Evolutionary conservation across 371 early-diverging fungal genomes (phyloP).

Genomic region (Basidiobolus meristosporus): DNA sequence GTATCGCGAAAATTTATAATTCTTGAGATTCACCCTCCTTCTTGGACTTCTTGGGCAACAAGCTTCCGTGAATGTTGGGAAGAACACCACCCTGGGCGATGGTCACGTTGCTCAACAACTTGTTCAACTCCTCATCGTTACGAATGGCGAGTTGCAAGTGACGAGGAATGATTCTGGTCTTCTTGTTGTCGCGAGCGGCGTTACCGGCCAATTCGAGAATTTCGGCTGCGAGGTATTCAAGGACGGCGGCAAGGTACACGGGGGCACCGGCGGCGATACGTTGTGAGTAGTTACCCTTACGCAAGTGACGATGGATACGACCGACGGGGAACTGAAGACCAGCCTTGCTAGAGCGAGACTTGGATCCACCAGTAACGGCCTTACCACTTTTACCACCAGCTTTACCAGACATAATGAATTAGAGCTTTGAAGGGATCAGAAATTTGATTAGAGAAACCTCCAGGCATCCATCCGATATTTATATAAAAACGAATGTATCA

Average conservation of each 20-base stretch:
- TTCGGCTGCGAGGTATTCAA: constrained; percentile 93
- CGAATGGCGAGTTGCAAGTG: too few species aligned
- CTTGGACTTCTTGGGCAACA: constrained; percentile 54
- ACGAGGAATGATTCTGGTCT: too few species aligned
- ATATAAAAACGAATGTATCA: too few species aligned
- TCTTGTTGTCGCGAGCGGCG: too few species aligned
- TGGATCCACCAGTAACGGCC: constrained; percentile 33
- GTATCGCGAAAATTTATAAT: constrained; percentile 15
- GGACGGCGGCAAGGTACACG: constrained; percentile 87
- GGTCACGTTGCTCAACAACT: too few species aligned
- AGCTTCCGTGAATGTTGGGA: constrained; percentile 60
- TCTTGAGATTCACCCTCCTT: constrained; percentile 26
- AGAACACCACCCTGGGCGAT: too few species aligned
- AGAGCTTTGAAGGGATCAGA: too few species aligned
- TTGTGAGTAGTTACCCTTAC: constrained; percentile 90
- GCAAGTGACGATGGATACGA: constrained; percentile 89
- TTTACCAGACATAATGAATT: too few species aligned
- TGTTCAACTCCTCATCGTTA: too few species aligned
- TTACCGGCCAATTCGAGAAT: constrained; percentile 91
- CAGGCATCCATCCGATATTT: too few species aligned
- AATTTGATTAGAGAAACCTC: too few species aligned
- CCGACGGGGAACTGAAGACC: constrained; percentile 92
- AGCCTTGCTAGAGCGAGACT: constrained; percentile 59
- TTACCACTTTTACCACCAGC: constrained; percentile 35
- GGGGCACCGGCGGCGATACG: constrained; percentile 89